Evolutionary conservation across 139 green algal species (phyloP), one percentile per base, ranked within the genome.

Genomic region (Asterochloris erici): DNA sequence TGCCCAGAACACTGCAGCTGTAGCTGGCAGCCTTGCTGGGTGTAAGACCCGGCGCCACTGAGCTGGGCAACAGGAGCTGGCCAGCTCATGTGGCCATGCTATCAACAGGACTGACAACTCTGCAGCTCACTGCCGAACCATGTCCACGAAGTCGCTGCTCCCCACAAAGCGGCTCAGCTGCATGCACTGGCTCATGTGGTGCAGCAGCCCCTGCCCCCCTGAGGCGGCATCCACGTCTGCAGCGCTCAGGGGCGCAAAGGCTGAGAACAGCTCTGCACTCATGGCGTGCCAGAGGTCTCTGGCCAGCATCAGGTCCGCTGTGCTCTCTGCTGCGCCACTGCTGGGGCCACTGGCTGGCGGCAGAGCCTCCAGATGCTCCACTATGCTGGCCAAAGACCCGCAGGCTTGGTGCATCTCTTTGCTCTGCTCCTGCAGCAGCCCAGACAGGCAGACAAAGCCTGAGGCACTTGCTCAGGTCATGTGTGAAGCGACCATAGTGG

Each of bases 341-440:
- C 29, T 80, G 60, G 12, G 76, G 76, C 76, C 68, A 54, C 60
- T 80, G 38, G 38, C 38, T 54, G 38, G 38, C 38, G 38, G 76
- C 60, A 80, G 26, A 60, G 76, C 76, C 60, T 80, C 76, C 29
- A 80, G 68, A n/a, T 80, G 76, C 76, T 80, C 76, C 38, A 80
- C 68, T 21, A 80, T 27, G 24, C 76, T 80, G 47, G 76, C 76
- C 76, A 80, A 60, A 15, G 47, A 61, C 14, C 68, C 60, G 26
- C 68, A 61, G 23, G 76, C 76, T 29, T 69, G 24, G 24, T 70
- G 60, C 23, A 80, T 23, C 26, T 61, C 60, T 62, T 29, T 80
- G 60, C 76, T 80, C 60, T 70, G 54, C 23, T 61, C 76, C 76
- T 80, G 76, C 76, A 80, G 14, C 38, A 54, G 38, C 38, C 38